Percentiles rank a stretch among this genome's conserved stretches.
phyloP scores from a whole-genome alignment of 352 stramenopile genomes.

The Phytopythium mirpurense region DNA sequence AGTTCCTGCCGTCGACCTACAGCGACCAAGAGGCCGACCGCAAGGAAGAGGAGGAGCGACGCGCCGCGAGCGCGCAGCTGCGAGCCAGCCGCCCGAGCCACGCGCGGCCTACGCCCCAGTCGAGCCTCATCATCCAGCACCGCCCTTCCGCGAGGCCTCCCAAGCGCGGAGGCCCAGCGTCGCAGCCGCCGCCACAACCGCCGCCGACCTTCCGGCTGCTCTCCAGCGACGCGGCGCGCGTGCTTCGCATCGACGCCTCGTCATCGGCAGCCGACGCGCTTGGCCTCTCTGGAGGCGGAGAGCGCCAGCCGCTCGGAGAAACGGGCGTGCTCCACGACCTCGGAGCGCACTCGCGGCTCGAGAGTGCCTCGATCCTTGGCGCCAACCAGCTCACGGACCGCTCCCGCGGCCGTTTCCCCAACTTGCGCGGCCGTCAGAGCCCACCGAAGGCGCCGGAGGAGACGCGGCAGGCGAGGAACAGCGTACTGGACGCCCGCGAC shows the following conservation, averaged over 20 bases:
- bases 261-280: neutral
- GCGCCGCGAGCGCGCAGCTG: neutral
- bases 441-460: neutral
- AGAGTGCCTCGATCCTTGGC: conserved; percentile 4
- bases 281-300: neutral
- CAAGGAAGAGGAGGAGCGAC: conserved; percentile 5
- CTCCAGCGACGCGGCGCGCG: conserved; percentile 3
- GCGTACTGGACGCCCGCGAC: neutral
- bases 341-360: neutral
- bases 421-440: neutral
- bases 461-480: neutral
- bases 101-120: neutral
- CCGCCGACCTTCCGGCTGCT: conserved; percentile 4
- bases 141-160: neutral
- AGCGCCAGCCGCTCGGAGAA: neutral
- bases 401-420: neutral
- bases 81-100: neutral
- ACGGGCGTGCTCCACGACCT: neutral
- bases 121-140: conserved; percentile 10
- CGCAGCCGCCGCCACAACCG: neutral
- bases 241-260: conserved; percentile 6
- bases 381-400: neutral
- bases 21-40: neutral
- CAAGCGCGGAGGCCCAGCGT: neutral
- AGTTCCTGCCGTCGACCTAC: conserved; percentile 3